Percentiles rank a stretch among this genome's conserved stretches.
Evolutionary conservation across 192 early-diverging fungal genomes (phyloP).

Genomic region (Podila epigama): DNA sequence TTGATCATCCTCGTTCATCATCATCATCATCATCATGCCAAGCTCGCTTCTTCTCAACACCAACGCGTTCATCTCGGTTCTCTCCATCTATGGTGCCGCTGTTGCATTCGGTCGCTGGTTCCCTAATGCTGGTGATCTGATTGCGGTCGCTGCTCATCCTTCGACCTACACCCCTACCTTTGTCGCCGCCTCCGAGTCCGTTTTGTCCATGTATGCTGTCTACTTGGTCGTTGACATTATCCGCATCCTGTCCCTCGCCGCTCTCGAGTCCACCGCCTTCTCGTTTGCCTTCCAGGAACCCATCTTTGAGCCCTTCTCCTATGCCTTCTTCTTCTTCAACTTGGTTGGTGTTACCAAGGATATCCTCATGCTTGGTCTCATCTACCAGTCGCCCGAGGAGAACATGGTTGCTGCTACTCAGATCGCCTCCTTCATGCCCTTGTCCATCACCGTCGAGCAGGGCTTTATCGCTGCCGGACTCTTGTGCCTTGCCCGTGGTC

Average conservation of each 20-base stretch:
- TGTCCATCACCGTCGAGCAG: constrained; percentile 22
- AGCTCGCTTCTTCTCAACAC: constrained; percentile 1
- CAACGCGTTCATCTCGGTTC: background rate
- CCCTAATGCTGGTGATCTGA: constrained; percentile 5
- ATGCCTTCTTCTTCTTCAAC: background rate
- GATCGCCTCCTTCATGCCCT: constrained; percentile 26
- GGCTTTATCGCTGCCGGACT: constrained; percentile 11
- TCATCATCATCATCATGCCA: background rate
- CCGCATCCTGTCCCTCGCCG: background rate
- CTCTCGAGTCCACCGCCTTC: constrained; percentile 10
- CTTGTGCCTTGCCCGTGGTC: constrained; percentile 17
- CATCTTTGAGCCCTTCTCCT: constrained; percentile 6
- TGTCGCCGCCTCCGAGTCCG: background rate
- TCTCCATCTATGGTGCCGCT: constrained; percentile 8
- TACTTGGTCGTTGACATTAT: constrained; percentile 4
- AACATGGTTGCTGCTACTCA: constrained; percentile 22
- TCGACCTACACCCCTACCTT: background rate
- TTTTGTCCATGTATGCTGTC: background rate
- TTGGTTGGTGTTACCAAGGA: constrained; percentile 24
- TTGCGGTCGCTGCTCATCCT: constrained; percentile 9
- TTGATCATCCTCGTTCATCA: no score
- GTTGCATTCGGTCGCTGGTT: constrained; percentile 6
- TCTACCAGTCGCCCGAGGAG: constrained; percentile 15
- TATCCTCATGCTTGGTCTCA: constrained; percentile 22
- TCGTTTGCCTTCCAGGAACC: constrained; percentile 4